A percentile compares a stretch with the other conserved stretches of the same genome.
Conservation (phyloP, 129 eudicot species). For the Heracleum sosnowskyi region DNA sequence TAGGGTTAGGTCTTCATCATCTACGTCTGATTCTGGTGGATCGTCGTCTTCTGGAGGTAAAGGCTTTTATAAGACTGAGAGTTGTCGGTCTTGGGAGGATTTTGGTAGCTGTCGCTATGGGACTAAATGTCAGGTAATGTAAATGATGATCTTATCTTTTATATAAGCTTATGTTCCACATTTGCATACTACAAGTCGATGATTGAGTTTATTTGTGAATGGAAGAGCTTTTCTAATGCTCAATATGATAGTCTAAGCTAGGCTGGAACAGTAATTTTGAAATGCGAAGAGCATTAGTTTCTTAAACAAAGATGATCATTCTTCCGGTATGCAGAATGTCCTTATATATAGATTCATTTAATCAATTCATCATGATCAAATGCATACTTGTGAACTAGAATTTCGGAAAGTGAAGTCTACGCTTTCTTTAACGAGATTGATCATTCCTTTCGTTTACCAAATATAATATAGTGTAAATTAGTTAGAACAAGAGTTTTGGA, state of each 20-base stretch:
- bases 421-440: background rate
- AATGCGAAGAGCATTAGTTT: background rate
- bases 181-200: background rate
- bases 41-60: conserved; percentile 16
- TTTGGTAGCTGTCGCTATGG: conserved; percentile 22
- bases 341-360: background rate
- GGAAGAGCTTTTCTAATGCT: background rate
- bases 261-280: background rate
- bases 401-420: background rate
- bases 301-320: background rate
- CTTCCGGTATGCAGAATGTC: background rate
- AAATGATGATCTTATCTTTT: background rate
- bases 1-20: conserved; percentile 7
- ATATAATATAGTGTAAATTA: background rate
- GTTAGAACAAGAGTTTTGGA: background rate
- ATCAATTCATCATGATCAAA: background rate
- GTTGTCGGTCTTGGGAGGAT: conserved; percentile 25
- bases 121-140: conserved; percentile 27
- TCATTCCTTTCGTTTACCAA: background rate
- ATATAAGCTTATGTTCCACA: background rate
- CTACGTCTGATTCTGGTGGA: conserved; percentile 20
- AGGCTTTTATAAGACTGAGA: conserved; percentile 14
- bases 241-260: background rate
- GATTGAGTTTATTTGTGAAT: background rate
- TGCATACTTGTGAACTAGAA: background rate